These are phyloP conservation scores for Coelastrella sp. DNA, from an alignment of 139 green algal species.

Conservation along the genomic window DNA sequence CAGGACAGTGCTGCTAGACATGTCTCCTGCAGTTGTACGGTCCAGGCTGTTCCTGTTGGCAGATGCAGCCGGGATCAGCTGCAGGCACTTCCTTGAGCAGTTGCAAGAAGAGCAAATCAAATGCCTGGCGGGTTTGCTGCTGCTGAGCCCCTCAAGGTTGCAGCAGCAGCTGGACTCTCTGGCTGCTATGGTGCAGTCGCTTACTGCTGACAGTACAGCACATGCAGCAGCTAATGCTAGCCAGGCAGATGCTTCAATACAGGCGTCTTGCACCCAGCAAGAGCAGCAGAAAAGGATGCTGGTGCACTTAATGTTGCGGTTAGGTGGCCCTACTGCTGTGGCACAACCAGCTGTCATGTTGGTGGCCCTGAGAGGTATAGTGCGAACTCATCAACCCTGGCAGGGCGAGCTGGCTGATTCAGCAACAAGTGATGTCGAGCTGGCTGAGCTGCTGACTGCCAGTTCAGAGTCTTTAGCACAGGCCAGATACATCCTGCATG, in stretches of 20 bases:
- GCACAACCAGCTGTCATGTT: conserved; percentile 6
- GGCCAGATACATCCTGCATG: neutral
- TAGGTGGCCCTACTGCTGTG: neutral
- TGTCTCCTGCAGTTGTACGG: conserved; percentile 15
- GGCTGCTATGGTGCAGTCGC: neutral
- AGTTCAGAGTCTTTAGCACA: neutral
- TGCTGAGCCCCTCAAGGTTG: neutral
- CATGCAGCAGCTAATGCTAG: neutral
- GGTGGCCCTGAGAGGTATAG: conserved; percentile 7
- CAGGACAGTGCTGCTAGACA: neutral
- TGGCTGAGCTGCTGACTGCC: neutral
- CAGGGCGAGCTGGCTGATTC: neutral
- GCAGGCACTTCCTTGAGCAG: neutral
- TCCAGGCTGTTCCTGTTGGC: conserved; percentile 13
- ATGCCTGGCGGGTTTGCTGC: conserved; percentile 9
- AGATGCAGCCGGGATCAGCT: conserved; percentile 21
- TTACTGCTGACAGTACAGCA: neutral
- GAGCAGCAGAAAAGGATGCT: neutral
- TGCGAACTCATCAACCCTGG: neutral
- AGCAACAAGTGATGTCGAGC: neutral
- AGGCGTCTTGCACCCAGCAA: too few species aligned
- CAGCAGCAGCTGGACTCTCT: conserved; percentile 9
- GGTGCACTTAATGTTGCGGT: conserved; percentile 11
- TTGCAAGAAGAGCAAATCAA: conserved; percentile 9
- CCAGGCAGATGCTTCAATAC: neutral